Percentiles rank a stretch among this genome's conserved stretches.
Conservation (phyloP, 2,329 filamentous ascomycete species). For the Rutstroemia sp. region DNA sequence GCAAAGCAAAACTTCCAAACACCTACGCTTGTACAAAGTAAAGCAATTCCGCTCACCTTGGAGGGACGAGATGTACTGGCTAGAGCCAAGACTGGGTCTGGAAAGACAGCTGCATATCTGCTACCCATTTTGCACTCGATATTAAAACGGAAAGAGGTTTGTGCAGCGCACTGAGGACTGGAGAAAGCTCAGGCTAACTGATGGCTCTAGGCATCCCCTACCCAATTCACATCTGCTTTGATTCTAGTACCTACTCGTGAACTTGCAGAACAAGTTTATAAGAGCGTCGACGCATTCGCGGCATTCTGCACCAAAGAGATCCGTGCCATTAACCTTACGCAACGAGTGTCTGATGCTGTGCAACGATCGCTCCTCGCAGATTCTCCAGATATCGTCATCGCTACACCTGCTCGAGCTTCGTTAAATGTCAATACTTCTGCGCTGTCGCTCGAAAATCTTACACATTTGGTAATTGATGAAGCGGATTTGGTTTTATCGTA, state of each 20-base stretch:
- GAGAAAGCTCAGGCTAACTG: conserved; percentile 48
- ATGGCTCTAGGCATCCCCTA: conserved; percentile 38
- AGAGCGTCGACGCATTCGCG: conserved; percentile 68
- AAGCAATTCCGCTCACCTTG: conserved; percentile 80
- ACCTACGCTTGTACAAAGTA: conserved; percentile 82
- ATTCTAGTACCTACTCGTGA: conserved; percentile 93
- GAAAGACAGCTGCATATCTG: conserved; percentile 95
- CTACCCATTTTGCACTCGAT: conserved; percentile 83
- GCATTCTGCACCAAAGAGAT: conserved; percentile 81
- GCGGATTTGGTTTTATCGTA: conserved; percentile 91
- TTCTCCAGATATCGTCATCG: conserved; percentile 80
- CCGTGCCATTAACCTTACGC: conserved; percentile 75
- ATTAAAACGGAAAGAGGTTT: conserved; percentile 65
- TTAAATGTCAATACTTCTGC: conserved; percentile 68
- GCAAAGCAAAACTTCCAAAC: conserved; percentile 75
- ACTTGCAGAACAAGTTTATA: conserved; percentile 84
- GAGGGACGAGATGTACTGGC: conserved; percentile 85
- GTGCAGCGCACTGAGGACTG: conserved; percentile 47
- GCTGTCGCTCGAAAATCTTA: conserved; percentile 62
- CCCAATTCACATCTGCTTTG: conserved; percentile 60
- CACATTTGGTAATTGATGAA: conserved; percentile 80
- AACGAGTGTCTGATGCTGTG: conserved; percentile 84
- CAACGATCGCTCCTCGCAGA: conserved; percentile 81
- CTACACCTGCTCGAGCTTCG: conserved; percentile 80
- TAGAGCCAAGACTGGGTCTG: conserved; percentile 89